These are phyloP conservation scores for Hypoxylon sp. DNA, from an alignment of 2,329 filamentous ascomycete genomes.

Conservation along the genomic window DNA sequence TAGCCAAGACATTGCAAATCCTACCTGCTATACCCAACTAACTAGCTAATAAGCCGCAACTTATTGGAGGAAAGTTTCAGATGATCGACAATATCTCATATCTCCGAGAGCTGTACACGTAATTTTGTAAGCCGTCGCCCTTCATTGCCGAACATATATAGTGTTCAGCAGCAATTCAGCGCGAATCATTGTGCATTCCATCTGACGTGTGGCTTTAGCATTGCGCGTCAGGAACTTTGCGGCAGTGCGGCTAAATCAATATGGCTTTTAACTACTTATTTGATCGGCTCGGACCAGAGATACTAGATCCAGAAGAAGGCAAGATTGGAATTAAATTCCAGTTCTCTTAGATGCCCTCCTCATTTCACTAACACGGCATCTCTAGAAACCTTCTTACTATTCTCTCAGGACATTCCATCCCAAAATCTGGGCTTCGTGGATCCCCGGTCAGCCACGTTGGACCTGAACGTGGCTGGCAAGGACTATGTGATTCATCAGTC, in stretches of 20 bases:
- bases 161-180: conserved; percentile 12
- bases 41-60: conserved; percentile 36
- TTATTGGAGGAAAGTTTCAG: conserved; percentile 28
- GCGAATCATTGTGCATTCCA: conserved; percentile 28
- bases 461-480: conserved; percentile 75
- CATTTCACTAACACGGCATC: conserved; percentile 28
- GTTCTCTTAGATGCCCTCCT: conserved; percentile 10
- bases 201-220: conserved; percentile 37
- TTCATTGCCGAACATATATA: conserved; percentile 32
- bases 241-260: conserved; percentile 34
- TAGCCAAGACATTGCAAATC: conserved; percentile 40
- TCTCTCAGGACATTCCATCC: conserved; percentile 80
- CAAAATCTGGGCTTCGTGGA: conserved; percentile 90
- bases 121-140: conserved; percentile 28
- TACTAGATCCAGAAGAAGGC: conserved; percentile 67
- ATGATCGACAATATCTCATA: conserved; percentile 37
- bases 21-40: conserved; percentile 25
- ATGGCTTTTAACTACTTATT: conserved; percentile 46
- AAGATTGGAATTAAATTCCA: conserved; percentile 25
- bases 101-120: conserved; percentile 29
- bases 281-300: conserved; percentile 48
- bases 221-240: conserved; percentile 31
- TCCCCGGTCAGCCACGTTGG: conserved; percentile 73
- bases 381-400: conserved; percentile 88
- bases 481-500: conserved; percentile 88